These are phyloP conservation scores for Paramecium primaurelia DNA, from an alignment of 73 alveolate genomes.

Conservation along the genomic window DNA sequence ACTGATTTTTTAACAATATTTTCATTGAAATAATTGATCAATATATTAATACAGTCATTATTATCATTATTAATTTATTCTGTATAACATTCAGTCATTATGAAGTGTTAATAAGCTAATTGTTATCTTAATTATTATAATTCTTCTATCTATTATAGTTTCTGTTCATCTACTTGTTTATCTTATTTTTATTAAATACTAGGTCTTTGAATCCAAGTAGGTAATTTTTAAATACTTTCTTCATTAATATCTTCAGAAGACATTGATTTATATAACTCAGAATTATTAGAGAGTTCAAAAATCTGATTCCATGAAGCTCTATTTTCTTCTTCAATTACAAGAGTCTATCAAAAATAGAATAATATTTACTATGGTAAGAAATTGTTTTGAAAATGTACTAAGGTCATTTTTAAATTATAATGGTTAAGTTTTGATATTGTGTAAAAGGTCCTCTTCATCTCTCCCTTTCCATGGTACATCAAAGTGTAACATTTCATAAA, in stretches of 20 bases:
- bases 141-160: neutral
- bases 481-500: constrained; percentile 67
- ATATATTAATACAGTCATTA: neutral
- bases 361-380: neutral
- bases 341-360: neutral
- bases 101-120: neutral
- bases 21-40: neutral
- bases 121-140: neutral
- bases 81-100: neutral
- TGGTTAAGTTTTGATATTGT: neutral
- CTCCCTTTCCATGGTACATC: constrained; percentile 51
- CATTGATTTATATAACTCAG: neutral
- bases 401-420: neutral
- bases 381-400: neutral
- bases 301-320: constrained; percentile 6
- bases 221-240: neutral
- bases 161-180: neutral
- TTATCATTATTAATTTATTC: neutral
- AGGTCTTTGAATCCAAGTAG: constrained; percentile 3
- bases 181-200: neutral
- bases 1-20: neutral
- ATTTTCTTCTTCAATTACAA: neutral
- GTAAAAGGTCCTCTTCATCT: neutral
- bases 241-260: neutral
- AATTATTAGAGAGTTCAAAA: neutral